Percentiles rank a stretch among this genome's conserved stretches.
Evolutionary conservation across 768 basidiomycete species (phyloP).

Genomic region (Leccinum imitatum): DNA sequence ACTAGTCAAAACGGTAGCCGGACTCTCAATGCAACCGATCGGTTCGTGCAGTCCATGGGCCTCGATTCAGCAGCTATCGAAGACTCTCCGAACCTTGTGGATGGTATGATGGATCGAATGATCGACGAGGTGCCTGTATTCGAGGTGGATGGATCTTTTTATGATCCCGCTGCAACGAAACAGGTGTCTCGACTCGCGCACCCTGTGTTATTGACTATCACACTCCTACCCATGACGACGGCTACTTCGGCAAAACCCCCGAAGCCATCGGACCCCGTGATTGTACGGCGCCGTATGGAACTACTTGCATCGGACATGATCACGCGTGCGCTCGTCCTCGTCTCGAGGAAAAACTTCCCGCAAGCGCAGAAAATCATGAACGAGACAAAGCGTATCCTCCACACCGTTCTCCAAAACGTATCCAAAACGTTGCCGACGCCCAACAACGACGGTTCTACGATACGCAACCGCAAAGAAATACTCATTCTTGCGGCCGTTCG

Average conservation of each 20-base stretch:
- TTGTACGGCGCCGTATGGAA: slow-evolving; percentile 95
- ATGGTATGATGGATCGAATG: slow-evolving; percentile 95
- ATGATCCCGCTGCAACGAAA: slow-evolving; percentile 83
- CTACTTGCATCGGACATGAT: slow-evolving; percentile 97
- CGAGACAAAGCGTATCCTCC: slow-evolving; percentile 90
- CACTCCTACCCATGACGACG: slow-evolving; percentile 62
- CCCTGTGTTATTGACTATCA: slow-evolving; percentile 93
- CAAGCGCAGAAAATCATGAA: slow-evolving; percentile 89
- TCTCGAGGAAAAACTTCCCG: slow-evolving; percentile 84
- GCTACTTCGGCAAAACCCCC: slow-evolving; percentile 36
- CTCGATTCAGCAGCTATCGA: slow-evolving; percentile 73
- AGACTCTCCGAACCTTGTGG: slow-evolving; percentile 68
- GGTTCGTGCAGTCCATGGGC: slow-evolving; percentile 84
- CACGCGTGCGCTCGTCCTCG: slow-evolving; percentile 88
- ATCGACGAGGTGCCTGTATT: slow-evolving; percentile 97
- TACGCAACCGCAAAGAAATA: slow-evolving; percentile 76
- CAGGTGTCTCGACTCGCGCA: slow-evolving; percentile 86
- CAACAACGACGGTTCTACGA: slow-evolving; percentile 42
- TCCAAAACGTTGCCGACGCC: slow-evolving; percentile 69
- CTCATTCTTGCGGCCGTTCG: slow-evolving; percentile 71
- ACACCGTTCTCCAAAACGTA: slow-evolving; percentile 85
- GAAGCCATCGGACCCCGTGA: slow-evolving; percentile 74
- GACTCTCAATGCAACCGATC: slow-evolving; percentile 79
- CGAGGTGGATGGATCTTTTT: slow-evolving; percentile 94
- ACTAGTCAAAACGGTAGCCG: slow-evolving; percentile 15